Evolutionary conservation across 257 asterid genomes (phyloP).

Genomic region (Solanum dulcamara): DNA sequence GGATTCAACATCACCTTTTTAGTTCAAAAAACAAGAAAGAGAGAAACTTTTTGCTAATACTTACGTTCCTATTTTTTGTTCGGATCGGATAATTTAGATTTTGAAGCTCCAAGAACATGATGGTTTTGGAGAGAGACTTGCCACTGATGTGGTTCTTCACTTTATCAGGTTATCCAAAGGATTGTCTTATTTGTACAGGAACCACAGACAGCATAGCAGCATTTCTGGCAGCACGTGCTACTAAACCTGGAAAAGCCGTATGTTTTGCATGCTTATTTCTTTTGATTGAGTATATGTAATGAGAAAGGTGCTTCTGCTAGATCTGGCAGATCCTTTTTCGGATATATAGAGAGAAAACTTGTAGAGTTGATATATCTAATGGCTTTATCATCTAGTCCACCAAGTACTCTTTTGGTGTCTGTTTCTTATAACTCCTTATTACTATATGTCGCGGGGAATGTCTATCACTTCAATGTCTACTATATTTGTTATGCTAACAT

Average conservation of each 20-base stretch:
- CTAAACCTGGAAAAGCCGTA: constrained; percentile 86
- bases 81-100: background rate
- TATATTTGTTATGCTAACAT: background rate
- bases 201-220: constrained; percentile 97
- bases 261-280: constrained; percentile 8
- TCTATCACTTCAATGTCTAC: background rate
- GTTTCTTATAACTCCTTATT: background rate
- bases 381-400: background rate
- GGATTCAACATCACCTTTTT: background rate
- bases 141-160: background rate
- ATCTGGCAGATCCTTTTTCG: background rate
- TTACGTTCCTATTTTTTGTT: background rate
- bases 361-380: background rate
- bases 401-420: background rate
- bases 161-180: constrained; percentile 53
- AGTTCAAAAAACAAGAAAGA: background rate
- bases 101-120: background rate
- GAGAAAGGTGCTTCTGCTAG: background rate
- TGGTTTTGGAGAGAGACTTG: background rate
- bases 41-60: background rate
- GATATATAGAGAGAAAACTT: background rate
- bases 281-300: background rate
- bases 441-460: background rate
- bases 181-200: constrained; percentile 81
- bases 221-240: constrained; percentile 81